Evolutionary conservation across 495 filamentous ascomycete species (phyloP), one percentile per base, ranked within the genome.

Genomic region (Lasiosphaeria hispida): DNA sequence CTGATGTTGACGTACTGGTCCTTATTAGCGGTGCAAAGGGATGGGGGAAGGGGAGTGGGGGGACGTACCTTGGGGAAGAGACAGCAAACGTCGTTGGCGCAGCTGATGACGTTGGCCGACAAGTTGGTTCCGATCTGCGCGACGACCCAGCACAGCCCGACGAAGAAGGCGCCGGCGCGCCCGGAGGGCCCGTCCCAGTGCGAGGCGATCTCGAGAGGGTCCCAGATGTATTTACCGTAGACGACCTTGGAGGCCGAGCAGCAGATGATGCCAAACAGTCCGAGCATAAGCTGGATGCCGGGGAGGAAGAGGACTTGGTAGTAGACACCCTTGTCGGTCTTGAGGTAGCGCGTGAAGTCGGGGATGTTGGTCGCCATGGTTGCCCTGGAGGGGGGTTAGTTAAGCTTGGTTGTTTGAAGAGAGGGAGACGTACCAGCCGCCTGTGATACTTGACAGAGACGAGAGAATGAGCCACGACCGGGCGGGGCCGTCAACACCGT

Each of bases 101-200:
- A 83, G 36, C 81, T 84, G 58, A 88, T 78, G 39, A 81, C 81
- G 60, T 88, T 88, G 34, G 85, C 85, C 0, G 83, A 85, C 59
- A 88, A 79, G 67, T 88, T 87, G 40, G 81, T 83, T 58, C 82
- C 83, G 49, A 85, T 80, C 41, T 77, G 75, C 4, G 81, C 81
- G 9, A 85, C 70, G 36, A 77, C 76, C 75, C 80, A 81, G 63
- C 63, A 59, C 50, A 75, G 68, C 7, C 72, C 72, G 14, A 76
- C 76, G 58, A 83, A 86, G 69, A 85, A 85, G 45, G 78, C 75
- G 37, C 78, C 79, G 38, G 77, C 73, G 18, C 83, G 77, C 19
- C 76, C 75, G 17, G 74, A 62, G 10, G 73, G 68, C 0, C 73
- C 73, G 17, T 76, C 69, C 82, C 82, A 84, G 41, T 80, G 69